Evolutionary conservation across 2,329 filamentous ascomycete species (phyloP).

Genomic region (Gnomoniopsis smithogilvyi): DNA sequence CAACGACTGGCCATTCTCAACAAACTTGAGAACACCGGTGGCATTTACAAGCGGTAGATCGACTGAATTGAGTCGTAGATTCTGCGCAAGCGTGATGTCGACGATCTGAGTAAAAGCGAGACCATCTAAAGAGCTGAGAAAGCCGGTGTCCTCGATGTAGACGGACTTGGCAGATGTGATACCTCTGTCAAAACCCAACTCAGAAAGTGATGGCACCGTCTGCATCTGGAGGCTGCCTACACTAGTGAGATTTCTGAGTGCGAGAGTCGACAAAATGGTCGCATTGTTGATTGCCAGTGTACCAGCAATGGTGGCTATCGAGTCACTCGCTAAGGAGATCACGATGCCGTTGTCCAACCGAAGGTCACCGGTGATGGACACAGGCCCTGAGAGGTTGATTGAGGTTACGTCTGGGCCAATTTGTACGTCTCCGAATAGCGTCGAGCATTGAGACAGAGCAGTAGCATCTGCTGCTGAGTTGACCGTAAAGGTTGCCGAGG

Average conservation of each 20-base stretch:
- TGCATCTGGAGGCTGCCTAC: background rate
- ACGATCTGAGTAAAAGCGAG: background rate
- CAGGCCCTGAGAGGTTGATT: background rate
- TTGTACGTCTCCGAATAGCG: background rate
- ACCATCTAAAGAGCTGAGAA: background rate
- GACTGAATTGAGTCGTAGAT: background rate
- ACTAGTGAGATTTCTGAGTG: background rate
- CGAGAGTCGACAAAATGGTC: background rate
- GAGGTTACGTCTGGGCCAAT: background rate
- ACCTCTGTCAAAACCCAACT: background rate
- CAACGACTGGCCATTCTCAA: background rate
- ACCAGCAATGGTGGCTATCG: background rate
- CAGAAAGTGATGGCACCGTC: background rate
- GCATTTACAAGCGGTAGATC: background rate
- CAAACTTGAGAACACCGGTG: background rate
- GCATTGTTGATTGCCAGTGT: background rate
- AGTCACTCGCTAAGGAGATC: background rate
- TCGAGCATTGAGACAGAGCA: background rate
- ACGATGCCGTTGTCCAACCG: background rate
- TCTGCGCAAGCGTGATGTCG: background rate
- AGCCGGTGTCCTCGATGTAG: background rate
- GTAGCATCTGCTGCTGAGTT: background rate
- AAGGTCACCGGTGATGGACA: background rate
- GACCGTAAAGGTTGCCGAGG: background rate
- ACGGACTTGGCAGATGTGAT: background rate